Evolutionary conservation across 2,329 filamentous ascomycete species (phyloP), one percentile per base, ranked within the genome.

Genomic region (Myotisia sp.): DNA sequence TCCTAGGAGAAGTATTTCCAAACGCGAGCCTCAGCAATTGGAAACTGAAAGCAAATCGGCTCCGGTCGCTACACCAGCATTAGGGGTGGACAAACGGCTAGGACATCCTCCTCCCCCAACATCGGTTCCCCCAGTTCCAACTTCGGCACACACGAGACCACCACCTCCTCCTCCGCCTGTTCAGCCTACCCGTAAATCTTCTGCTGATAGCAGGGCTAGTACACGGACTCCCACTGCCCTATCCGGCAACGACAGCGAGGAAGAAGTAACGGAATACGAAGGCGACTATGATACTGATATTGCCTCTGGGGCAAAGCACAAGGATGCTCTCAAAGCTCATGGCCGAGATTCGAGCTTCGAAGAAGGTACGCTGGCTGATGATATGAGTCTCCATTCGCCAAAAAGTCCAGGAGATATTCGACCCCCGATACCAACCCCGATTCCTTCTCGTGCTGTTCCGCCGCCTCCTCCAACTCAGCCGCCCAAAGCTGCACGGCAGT

Each of bases 221-320:
- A 42, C 43, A 10, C 46, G 59, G 7, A 59, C 64, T 8, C 60
- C 68, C 10, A 57, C 59, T 36, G 58, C 36, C 50, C 66, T 41
- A 60, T 37, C 63, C 62, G 40, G 68, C 61, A 60, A 69, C 26
- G 76, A 78, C 9, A 76, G 74, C 17, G 78, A 79, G 39, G 83
- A 80, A 39, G 85, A 92, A 49, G 70, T 84, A 21, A 92, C 84
- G 0, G 87, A 94, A 51, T 95, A 95, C 50, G 90, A 98, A 52
- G 90, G 87, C 5, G 90, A 95, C 51, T 95, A 95, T 53, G 90
- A 95, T 47, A 95, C 90, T 5, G 90, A 95, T 53, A 95, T 95
- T 51, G 86, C 80, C 2, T 83, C 86, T n/a, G 79, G 83, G 6
- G 84, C 74, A n/a, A 83, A 81, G 37, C 84, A 93, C 56, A 94